Evolutionary conservation across 148 eudicot species (phyloP).

Genomic region (Arbutus unedo): DNA sequence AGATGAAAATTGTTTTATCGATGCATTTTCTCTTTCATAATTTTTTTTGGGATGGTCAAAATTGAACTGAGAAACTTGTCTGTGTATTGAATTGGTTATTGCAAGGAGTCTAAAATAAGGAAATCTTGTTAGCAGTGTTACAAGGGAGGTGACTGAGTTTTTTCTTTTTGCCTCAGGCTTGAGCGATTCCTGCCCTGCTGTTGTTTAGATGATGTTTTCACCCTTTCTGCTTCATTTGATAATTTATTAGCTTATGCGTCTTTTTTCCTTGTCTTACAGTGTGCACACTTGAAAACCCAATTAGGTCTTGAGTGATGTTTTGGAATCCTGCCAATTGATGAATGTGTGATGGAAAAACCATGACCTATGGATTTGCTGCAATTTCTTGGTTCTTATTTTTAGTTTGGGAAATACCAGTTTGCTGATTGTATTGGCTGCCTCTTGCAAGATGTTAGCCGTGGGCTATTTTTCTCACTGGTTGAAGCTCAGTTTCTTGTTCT

Average conservation of each 20-base stretch:
- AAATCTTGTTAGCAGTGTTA: background rate
- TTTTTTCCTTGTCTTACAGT: background rate
- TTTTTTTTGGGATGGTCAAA: background rate
- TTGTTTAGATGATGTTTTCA: background rate
- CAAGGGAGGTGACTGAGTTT: background rate
- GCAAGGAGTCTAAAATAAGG: background rate
- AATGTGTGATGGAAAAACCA: background rate
- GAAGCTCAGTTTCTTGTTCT: background rate
- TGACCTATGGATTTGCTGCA: background rate
- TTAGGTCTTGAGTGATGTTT: background rate
- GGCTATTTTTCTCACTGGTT: background rate
- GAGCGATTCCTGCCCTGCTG: background rate
- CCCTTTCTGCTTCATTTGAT: background rate
- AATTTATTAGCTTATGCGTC: background rate
- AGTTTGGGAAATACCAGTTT: constrained; percentile 2
- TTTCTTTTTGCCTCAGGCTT: background rate
- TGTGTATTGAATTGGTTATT: background rate
- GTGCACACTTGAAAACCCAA: background rate
- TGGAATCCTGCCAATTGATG: background rate
- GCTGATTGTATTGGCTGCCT: background rate
- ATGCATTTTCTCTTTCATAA: background rate
- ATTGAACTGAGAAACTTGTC: background rate
- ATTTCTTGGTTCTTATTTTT: background rate
- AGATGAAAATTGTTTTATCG: background rate
- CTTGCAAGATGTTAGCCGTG: background rate